These are phyloP conservation scores for Rhododendron ferrugineum DNA, from an alignment of 148 eudicot species.

Conservation along the genomic window DNA sequence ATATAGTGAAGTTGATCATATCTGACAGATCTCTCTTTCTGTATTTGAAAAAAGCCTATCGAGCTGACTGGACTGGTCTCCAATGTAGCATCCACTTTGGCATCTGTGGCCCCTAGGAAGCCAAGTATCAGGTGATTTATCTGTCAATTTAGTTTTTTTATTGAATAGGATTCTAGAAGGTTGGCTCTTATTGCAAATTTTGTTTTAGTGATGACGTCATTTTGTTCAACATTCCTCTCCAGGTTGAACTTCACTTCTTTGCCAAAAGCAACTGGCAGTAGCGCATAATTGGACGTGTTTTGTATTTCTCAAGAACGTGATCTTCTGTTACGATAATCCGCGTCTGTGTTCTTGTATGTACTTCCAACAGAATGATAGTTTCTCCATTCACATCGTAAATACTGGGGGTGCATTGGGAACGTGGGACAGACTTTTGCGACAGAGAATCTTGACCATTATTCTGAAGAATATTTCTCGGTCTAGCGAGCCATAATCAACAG, in stretches of 20 bases:
- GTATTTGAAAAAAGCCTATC: slow-evolving; percentile 15
- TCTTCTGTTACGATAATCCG: background rate
- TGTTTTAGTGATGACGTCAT: background rate
- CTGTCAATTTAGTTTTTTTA: background rate
- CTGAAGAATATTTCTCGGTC: background rate
- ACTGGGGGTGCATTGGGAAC: background rate
- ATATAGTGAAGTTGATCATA: background rate
- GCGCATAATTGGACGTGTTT: background rate
- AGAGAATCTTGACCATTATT: background rate
- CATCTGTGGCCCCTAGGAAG: slow-evolving; percentile 14
- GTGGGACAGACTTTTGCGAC: background rate
- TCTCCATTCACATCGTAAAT: background rate
- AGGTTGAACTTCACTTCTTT: slow-evolving; percentile 29
- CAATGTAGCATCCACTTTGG: background rate
- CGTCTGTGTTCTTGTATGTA: background rate
- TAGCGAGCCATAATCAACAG: background rate
- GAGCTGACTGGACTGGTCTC: slow-evolving; percentile 13
- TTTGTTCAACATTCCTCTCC: background rate
- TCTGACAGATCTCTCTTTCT: background rate
- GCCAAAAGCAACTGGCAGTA: slow-evolving; percentile 32
- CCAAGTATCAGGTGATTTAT: slow-evolving; percentile 25
- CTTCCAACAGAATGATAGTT: background rate
- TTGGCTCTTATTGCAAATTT: background rate
- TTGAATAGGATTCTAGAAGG: background rate
- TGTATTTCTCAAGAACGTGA: background rate